Conservation (phyloP, 2,329 filamentous ascomycete species). For the Hymenotorrendiella dingleyae region DNA sequence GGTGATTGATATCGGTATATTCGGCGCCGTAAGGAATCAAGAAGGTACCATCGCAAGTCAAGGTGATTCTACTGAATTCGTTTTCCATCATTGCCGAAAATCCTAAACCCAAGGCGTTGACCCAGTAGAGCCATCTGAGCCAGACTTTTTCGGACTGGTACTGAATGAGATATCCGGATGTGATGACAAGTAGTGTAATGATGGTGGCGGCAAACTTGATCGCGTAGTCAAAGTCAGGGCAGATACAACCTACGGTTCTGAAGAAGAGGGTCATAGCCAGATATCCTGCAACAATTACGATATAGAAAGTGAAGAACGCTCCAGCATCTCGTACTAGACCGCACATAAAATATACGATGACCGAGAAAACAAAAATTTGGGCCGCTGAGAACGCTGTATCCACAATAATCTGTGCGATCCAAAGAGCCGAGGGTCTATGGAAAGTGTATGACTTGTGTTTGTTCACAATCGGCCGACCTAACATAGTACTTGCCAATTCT, state of each 20-base stretch:
- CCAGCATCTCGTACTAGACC: conserved; percentile 63
- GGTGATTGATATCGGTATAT: conserved; percentile 66
- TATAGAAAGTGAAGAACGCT: conserved; percentile 71
- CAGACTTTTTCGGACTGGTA: conserved; percentile 69
- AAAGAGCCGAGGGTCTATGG: conserved; percentile 73
- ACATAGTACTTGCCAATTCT: conserved; percentile 70
- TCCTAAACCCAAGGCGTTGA: conserved; percentile 67
- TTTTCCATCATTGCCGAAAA: conserved; percentile 82
- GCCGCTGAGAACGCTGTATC: conserved; percentile 67
- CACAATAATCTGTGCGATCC: conserved; percentile 76
- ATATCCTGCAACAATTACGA: conserved; percentile 64
- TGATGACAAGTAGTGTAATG: conserved; percentile 77
- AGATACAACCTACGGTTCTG: conserved; percentile 66
- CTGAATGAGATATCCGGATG: conserved; percentile 78
- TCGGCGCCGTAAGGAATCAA: conserved; percentile 65
- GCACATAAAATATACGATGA: conserved; percentile 78
- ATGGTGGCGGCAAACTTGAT: conserved; percentile 75
- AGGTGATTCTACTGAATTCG: conserved; percentile 65
- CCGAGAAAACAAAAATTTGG: conserved; percentile 65
- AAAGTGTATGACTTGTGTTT: conserved; percentile 83
- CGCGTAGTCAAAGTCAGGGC: conserved; percentile 78
- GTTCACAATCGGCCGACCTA: conserved; percentile 70
- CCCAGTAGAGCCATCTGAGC: conserved; percentile 74
- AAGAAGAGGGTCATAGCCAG: conserved; percentile 74
- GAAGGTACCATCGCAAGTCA: conserved; percentile 62